These are phyloP conservation scores for Flammula alnicola DNA, from an alignment of 1,284 basidiomycete genomes.

Conservation along the genomic window DNA sequence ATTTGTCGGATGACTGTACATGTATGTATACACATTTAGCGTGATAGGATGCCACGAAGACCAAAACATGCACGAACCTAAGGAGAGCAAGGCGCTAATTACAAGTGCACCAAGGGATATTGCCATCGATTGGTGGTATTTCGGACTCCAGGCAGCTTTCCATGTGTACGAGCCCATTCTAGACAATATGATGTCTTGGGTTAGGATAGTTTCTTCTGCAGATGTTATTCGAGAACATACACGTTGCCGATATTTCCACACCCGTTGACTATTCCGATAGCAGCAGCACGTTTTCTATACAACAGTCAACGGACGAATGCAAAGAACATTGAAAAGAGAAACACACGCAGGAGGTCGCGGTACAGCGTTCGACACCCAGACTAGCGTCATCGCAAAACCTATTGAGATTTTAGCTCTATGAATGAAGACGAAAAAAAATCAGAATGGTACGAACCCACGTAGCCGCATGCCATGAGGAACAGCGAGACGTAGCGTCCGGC, in stretches of 20 bases:
- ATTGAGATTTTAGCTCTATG: not conserved
- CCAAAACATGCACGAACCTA: slow-evolving; percentile 34
- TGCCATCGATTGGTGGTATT: slow-evolving; percentile 55
- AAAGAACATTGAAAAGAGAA: too few relatives aligned
- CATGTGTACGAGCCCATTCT: slow-evolving; percentile 52
- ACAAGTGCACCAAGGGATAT: slow-evolving; percentile 48
- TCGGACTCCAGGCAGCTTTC: slow-evolving; percentile 53
- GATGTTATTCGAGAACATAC: slow-evolving; percentile 28
- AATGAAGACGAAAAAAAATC: not conserved
- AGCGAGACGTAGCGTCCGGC: slow-evolving; percentile 65
- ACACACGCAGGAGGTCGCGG: slow-evolving; percentile 63
- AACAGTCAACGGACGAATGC: not conserved
- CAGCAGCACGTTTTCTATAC: slow-evolving; percentile 41
- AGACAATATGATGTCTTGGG: too few relatives aligned
- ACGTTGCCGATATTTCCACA: slow-evolving; percentile 40
- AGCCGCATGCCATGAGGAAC: slow-evolving; percentile 67
- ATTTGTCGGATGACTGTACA: slow-evolving; percentile 50
- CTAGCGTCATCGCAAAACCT: slow-evolving; percentile 64
- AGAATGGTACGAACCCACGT: slow-evolving; percentile 47
- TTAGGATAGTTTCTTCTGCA: not conserved
- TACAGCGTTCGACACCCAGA: slow-evolving; percentile 68
- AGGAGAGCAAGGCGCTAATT: slow-evolving; percentile 39
- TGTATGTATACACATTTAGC: not conserved
- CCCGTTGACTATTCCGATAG: slow-evolving; percentile 43
- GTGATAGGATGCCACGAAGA: not conserved